phyloP scores from a whole-genome alignment of 2,329 filamentous ascomycete species.

The Aplosporella prunicola region DNA sequence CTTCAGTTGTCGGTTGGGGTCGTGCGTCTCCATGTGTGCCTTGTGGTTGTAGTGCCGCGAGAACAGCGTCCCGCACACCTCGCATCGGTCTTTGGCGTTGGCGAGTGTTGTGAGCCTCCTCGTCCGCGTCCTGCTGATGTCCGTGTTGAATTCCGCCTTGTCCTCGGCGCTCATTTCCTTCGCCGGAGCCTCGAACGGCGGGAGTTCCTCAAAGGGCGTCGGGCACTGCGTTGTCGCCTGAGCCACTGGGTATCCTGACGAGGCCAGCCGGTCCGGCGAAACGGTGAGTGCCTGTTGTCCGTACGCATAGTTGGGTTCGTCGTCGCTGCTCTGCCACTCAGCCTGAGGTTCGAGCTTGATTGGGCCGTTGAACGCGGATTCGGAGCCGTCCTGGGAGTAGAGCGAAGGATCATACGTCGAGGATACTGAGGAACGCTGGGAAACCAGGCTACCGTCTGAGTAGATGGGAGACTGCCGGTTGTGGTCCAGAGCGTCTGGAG shows the following conservation, averaged over 20 bases:
- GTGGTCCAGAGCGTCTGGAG: not conserved
- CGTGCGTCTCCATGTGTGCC: constrained; percentile 76
- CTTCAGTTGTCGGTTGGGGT: constrained; percentile 61
- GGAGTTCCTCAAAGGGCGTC: too few species aligned
- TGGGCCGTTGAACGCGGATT: constrained; percentile 17
- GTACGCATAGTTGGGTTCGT: constrained; percentile 12
- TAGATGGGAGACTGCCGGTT: constrained; percentile 5
- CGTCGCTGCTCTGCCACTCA: constrained; percentile 20
- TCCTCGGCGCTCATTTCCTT: too few species aligned
- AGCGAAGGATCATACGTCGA: constrained; percentile 24
- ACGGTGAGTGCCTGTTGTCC: constrained; percentile 20
- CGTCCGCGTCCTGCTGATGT: constrained; percentile 6
- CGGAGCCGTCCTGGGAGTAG: constrained; percentile 25
- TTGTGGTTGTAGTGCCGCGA: constrained; percentile 80
- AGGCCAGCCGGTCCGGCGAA: constrained; percentile 23
- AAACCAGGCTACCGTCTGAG: constrained; percentile 12
- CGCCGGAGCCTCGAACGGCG: too few species aligned
- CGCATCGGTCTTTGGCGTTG: constrained; percentile 64
- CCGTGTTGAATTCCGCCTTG: constrained; percentile 3
- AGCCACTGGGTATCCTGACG: constrained; percentile 1
- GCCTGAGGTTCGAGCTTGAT: constrained; percentile 21
- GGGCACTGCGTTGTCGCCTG: not conserved
- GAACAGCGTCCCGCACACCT: constrained; percentile 68
- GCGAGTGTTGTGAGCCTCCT: constrained; percentile 47
- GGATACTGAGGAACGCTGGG: constrained; percentile 26